Percentiles rank a stretch among this genome's conserved stretches.
phyloP scores from a whole-genome alignment of 2,329 filamentous ascomycete species.

The Periconia sp. region DNA sequence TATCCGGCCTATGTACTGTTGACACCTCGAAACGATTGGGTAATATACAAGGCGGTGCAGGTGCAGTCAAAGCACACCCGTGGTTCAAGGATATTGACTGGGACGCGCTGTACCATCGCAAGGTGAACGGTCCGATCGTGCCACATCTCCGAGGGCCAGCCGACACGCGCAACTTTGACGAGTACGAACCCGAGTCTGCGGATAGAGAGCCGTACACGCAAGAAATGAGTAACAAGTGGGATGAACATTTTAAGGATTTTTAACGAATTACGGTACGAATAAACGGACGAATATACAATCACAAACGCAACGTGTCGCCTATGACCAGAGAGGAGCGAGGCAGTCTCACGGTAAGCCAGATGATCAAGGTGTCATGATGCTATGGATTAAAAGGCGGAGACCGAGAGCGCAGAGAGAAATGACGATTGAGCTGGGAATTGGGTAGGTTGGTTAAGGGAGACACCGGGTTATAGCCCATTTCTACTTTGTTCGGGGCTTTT shows the following conservation, averaged over 20 bases:
- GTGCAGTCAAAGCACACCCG: conserved; percentile 71
- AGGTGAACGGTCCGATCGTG: conserved; percentile 69
- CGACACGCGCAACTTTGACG: conserved; percentile 79
- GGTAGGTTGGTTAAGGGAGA: not conserved
- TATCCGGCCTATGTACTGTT: conserved; percentile 74
- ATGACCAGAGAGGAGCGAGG: not conserved
- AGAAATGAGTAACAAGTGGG: conserved; percentile 69
- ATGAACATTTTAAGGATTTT: conserved; percentile 72
- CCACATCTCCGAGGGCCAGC: conserved; percentile 72
- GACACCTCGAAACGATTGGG: conserved; percentile 77
- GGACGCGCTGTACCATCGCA: conserved; percentile 69
- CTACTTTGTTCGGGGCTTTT: not conserved
- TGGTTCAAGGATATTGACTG: conserved; percentile 76
- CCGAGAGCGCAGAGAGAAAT: not conserved
- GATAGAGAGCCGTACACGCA: conserved; percentile 67
- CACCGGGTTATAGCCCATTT: not conserved
- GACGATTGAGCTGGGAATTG: not conserved
- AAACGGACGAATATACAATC: not conserved
- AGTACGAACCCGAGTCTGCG: conserved; percentile 76
- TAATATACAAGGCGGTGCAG: conserved; percentile 74
- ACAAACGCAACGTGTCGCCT: not conserved
- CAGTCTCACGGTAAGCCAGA: not conserved
- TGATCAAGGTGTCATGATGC: not conserved
- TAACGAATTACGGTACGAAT: conserved; percentile 34
- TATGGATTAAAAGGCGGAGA: not conserved